Evolutionary conservation across 2,329 filamentous ascomycete genomes (phyloP), one percentile per base, ranked within the genome.

Genomic region (Aspergillus caelatus): DNA sequence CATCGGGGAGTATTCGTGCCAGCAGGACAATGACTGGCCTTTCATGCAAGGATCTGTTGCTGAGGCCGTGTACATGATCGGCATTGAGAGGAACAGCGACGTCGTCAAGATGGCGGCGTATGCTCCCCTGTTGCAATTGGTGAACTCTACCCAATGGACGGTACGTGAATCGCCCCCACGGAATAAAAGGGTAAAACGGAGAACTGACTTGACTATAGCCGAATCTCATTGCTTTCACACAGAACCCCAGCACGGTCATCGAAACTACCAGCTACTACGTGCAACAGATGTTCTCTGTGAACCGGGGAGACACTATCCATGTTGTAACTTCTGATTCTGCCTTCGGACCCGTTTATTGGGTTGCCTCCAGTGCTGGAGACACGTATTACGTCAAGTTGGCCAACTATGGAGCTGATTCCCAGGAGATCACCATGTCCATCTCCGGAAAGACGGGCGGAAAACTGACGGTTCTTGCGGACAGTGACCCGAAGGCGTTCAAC

Each of bases 1-100:
- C 19, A 66, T 73, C 12, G 71, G 72, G 19, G 72, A 74, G 60
- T 73, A 71, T 58, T 70, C 71, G 1, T 66, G 66, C 28, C 66
- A 65, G 57, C 58, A 63, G 11, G 53, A 64, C 12, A 55, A 55
- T 12, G 60, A 63, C 48, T 63, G 57, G 57, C 68, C 71, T 19
- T 68, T 67, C 36, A 67, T 67, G 62, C 32, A 68, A 57, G 87
- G 87, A 30, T 80, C 84, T n/a, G 85, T 90, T 2, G 84, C 83
- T 11, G 88, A 91, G 72, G 87, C 86, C n/a, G 80, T 90, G 14
- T 87, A 83, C 55, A 79, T 89, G 36, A 83, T 90, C 63, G 85
- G 87, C 10, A 56, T 70, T 32, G 70, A 73, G 65, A 64, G 74
- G 19, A 77, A 77, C 62, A 70, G 73, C 12, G 70, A 76, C 45